A percentile compares a stretch with the other conserved stretches of the same genome.
Conservation (phyloP, 2,329 filamentous ascomycete genomes). For the Ascochyta fabae region DNA sequence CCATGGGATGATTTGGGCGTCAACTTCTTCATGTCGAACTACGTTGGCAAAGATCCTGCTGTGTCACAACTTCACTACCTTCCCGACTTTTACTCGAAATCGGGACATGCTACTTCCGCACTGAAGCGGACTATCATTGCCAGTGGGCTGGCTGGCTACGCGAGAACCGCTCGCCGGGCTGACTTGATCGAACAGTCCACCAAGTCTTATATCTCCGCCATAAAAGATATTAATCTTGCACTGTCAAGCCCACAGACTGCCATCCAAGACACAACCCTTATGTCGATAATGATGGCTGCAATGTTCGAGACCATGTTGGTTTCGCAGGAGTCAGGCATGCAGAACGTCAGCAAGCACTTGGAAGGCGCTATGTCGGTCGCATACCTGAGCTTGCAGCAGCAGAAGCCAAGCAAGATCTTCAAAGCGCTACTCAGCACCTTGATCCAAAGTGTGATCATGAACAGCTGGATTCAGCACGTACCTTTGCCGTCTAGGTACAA, state of each 20-base stretch:
- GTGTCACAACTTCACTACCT: constrained; percentile 35
- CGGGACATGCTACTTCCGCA: constrained; percentile 21
- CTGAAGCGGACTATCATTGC: constrained; percentile 32
- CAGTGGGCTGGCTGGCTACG: constrained; percentile 34
- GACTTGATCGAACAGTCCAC: constrained; percentile 27
- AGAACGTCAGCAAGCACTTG: constrained; percentile 36
- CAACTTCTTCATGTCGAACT: constrained; percentile 40
- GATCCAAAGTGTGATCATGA: constrained; percentile 33
- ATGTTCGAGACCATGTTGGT: constrained; percentile 39
- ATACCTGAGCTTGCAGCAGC: constrained; percentile 25
- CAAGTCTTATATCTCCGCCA: constrained; percentile 30
- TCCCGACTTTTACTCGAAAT: constrained; percentile 26
- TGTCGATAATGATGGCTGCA: constrained; percentile 33
- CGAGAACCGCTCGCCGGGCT: constrained; percentile 20
- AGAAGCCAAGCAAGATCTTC: constrained; percentile 17
- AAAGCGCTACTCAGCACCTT: constrained; percentile 24
- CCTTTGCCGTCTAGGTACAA: constrained; percentile 25
- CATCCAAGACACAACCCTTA: constrained; percentile 28
- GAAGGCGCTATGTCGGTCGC: constrained; percentile 38
- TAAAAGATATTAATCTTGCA: constrained; percentile 30
- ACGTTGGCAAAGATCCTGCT: constrained; percentile 30
- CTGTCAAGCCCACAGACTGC: constrained; percentile 21
- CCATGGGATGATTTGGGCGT: constrained; percentile 34
- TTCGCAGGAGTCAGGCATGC: constrained; percentile 22
- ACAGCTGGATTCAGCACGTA: constrained; percentile 35